Evolutionary conservation across 2,329 filamentous ascomycete species (phyloP).

Genomic region (Raffaelea deltoideospora): DNA sequence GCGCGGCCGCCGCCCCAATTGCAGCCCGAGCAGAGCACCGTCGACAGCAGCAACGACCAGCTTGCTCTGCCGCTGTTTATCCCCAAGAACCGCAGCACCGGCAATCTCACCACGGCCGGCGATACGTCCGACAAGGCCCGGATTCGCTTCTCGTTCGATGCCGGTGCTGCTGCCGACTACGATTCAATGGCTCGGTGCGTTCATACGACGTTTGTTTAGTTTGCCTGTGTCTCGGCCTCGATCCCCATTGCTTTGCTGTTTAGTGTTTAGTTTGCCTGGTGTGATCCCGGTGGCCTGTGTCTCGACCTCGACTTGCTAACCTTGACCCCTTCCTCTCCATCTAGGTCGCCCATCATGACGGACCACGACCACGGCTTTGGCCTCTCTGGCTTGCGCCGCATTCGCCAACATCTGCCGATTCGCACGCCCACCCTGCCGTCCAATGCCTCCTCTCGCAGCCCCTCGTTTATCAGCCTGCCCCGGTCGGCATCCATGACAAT

Average conservation of each 20-base stretch:
- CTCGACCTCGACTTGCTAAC: too few species aligned
- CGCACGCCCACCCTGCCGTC: conserved; percentile 52
- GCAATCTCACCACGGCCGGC: conserved; percentile 36
- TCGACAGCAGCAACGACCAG: conserved; percentile 20
- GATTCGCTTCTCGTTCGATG: conserved; percentile 66
- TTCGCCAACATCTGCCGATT: conserved; percentile 68
- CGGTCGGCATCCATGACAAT: conserved; percentile 58
- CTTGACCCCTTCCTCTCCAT: conserved; percentile 11
- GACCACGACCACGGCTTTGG: conserved; percentile 82
- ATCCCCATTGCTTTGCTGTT: too few species aligned
- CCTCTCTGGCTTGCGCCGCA: conserved; percentile 76
- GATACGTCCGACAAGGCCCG: conserved; percentile 42
- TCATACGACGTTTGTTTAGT: too few species aligned
- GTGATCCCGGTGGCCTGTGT: too few species aligned
- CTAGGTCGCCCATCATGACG: conserved; percentile 64
- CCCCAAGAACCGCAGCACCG: conserved; percentile 52
- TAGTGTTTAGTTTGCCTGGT: too few species aligned
- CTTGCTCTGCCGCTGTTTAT: conserved; percentile 33
- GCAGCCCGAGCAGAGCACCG: conserved; percentile 23
- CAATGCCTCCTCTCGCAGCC: conserved; percentile 44
- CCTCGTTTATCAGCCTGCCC: conserved; percentile 36
- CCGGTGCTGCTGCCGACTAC: conserved; percentile 46
- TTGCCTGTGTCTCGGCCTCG: too few species aligned
- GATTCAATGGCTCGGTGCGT: conserved; percentile 63
- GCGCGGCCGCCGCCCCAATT: not conserved